phyloP scores from a whole-genome alignment of 73 alveolate species.

The Stentor coeruleus region DNA sequence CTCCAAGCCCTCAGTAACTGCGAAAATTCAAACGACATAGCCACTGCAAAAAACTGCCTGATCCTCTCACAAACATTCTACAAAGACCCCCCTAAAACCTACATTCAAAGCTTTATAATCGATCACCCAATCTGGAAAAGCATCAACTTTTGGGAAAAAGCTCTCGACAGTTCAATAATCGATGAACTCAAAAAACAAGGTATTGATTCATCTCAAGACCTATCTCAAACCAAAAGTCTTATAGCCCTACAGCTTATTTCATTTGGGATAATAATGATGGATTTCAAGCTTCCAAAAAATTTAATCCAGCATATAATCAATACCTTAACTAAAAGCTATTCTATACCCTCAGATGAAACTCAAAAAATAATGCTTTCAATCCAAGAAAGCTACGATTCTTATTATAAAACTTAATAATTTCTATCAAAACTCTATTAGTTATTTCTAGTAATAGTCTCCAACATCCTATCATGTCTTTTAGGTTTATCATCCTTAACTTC shows the following conservation, averaged over 20 bases:
- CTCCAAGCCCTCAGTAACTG: neutral
- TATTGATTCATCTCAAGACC: too few relatives aligned
- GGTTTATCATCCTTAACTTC: constrained; percentile 25
- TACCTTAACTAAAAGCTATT: too few relatives aligned
- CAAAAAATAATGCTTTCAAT: too few relatives aligned
- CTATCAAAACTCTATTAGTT: neutral
- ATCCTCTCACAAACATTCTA: neutral
- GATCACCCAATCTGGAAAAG: neutral
- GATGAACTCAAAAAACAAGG: neutral
- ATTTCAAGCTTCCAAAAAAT: too few relatives aligned
- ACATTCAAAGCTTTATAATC: too few relatives aligned
- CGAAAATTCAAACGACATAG: neutral
- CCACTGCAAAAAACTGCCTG: neutral
- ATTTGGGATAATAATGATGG: too few relatives aligned
- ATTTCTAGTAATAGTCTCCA: neutral
- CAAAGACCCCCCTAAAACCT: neutral
- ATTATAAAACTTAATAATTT: neutral
- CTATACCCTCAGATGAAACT: too few relatives aligned
- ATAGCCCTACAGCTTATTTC: too few relatives aligned
- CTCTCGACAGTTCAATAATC: neutral
- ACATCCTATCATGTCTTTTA: constrained; percentile 13
- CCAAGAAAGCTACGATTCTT: too few relatives aligned
- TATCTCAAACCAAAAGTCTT: too few relatives aligned
- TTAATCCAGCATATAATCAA: too few relatives aligned
- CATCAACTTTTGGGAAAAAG: neutral